Base-by-base conservation (phyloP, 2,329 filamentous ascomycete species). In the Colletotrichum sp. region DNA sequence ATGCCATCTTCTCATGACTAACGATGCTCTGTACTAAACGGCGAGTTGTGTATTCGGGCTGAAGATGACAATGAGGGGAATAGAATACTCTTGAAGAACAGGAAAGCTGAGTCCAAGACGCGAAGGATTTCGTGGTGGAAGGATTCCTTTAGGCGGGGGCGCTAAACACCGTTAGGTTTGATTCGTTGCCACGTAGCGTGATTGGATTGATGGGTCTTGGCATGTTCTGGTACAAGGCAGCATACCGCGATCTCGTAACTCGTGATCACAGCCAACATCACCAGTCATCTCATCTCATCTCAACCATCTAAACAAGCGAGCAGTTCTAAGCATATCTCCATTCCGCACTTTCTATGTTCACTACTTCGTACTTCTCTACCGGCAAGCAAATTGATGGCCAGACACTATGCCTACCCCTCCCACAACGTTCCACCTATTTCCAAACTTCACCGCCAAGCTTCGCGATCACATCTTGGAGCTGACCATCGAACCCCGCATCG, bases 351-450 rank as follows among this genome's bases (percentile, higher is more conserved):
- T 5, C 10, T 21, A 21, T 52, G 2, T 13, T 55, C 69, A 55
- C 26, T 44, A 65, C 0, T 24, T 18, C 15, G 13, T 64, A 16
- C n/a, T 60, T 34, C 28, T 68, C 10, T 18, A 44, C 7, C n/a
- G 15, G 24, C 63, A 68, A 68, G 52, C 52, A 60, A 3, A 18
- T 52, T 13, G 24, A 8, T 8, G 8, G 8, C 62, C 18, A n/a
- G n/a, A 67, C 2, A 44, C 24, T 9, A 73, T 63, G 36, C 6
- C 26, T 8, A 32, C 34, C 65, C 3, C 52, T 60, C 9, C 36
- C 6, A 39, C 71, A 21, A 70, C 57, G 10, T 73, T 74, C 16
- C 39, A 70, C 24, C 36, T 39, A 21, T 74, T 74, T 24, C 30
- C 24, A 24, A 12, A 18, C 28, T 24, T 74, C 21, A 18, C 66